These are phyloP conservation scores for Saraca asoca DNA, from an alignment of 331 rosid genomes.

Conservation along the genomic window DNA sequence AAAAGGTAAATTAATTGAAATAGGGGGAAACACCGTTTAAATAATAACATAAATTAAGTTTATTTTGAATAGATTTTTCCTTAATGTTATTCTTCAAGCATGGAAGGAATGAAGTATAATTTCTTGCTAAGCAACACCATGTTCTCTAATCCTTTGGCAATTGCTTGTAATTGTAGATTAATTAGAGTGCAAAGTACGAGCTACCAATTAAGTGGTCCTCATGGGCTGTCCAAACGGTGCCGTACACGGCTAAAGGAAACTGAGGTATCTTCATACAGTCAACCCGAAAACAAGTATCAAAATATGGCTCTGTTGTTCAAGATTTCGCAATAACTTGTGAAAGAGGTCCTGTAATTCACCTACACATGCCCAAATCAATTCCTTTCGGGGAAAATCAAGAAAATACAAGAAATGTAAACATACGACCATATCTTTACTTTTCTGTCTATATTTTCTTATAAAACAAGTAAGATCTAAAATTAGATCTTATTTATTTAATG, in stretches of 20 bases:
- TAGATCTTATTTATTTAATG: too few species aligned
- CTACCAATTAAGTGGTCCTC: constrained; percentile 10
- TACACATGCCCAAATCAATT: not conserved
- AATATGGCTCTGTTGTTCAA: not conserved
- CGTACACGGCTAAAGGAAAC: constrained; percentile 19
- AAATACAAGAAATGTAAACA: not conserved
- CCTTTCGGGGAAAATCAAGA: not conserved
- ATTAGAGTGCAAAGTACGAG: not conserved
- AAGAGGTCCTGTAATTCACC: not conserved
- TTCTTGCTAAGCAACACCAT: constrained; percentile 14
- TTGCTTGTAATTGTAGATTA: constrained; percentile 32
- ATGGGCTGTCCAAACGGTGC: constrained; percentile 17
- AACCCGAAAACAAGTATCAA: not conserved
- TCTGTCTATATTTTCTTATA: too few species aligned
- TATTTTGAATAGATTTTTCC: too few species aligned
- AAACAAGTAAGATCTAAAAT: too few species aligned
- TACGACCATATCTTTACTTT: too few species aligned
- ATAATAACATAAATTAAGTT: too few species aligned
- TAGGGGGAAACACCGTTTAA: too few species aligned
- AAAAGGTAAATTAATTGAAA: too few species aligned
- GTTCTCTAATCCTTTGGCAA: not conserved
- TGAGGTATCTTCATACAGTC: constrained; percentile 8
- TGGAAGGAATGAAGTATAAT: not conserved
- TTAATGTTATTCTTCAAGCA: not conserved
- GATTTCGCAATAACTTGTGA: not conserved